Base-by-base conservation (phyloP, 176 grass and related monocot genomes). In the Carex cristatella region DNA sequence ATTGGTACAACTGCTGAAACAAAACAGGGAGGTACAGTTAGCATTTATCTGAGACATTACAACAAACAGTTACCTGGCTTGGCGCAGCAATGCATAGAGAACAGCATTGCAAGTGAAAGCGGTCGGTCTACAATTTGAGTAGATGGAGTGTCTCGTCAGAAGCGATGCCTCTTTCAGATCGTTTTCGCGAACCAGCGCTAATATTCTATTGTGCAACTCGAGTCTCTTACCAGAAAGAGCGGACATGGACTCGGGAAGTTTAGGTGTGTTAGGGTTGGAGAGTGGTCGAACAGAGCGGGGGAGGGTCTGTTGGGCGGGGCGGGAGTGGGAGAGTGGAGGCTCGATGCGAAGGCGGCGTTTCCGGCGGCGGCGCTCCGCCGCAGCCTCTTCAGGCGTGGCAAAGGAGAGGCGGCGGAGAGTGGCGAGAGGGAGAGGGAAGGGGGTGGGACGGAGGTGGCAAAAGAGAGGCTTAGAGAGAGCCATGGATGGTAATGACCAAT, bases 91-190 rank as follows among this genome's bases (percentile, higher is more conserved):
- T 13, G 95, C 92, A 35, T 87, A 77, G 74, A 98, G 91, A 15
- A 98, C 95, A 13, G 95, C 84, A 85, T 98, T 94, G 86, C 89
- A 92, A 73, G 95, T 94, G 86, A 90, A 98, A 61, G 92, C 84
- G 51, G 95, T 98, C 51, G 95, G 92, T 64, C 91, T 89, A 90
- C 92, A 98, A 87, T 98, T 98, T 65, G 95, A 94, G 88, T 98
- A 98, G 89, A 94, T 98, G 82, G 95, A 98, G 57, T 98, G 95
- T 71, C 95, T 89, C 57, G 90, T 92, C 82, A 98, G 86, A 69
- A 98, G 92, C 37, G 92, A 89, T 16, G 95, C 92, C 85, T 98
- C 95, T 88, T 98, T 88, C 57, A 94, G 91, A 82, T 98, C 95
- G 70, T 98, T 90, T 79, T 88, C 87, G 80, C 93, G 91, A 85